These are phyloP conservation scores for Cercospora canescens DNA, from an alignment of 2,329 filamentous ascomycete species.

Conservation along the genomic window DNA sequence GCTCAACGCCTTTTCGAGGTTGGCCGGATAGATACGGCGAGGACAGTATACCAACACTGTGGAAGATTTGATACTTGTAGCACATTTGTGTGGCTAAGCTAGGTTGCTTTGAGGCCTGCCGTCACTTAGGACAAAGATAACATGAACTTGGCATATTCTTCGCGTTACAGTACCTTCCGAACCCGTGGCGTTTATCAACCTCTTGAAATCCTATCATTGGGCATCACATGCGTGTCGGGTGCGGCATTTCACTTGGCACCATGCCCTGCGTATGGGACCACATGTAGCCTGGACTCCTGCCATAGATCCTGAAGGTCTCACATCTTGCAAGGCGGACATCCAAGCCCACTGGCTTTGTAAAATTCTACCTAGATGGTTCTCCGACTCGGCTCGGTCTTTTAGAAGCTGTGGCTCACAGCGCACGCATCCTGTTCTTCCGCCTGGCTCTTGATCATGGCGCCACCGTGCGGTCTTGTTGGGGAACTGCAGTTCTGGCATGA, in stretches of 20 bases:
- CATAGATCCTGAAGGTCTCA: conserved; percentile 19
- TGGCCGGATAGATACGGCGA: background rate
- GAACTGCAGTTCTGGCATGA: background rate
- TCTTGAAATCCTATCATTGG: background rate
- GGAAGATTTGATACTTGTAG: background rate
- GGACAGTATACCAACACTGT: background rate
- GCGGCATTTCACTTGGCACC: conserved; percentile 11
- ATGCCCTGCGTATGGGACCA: conserved; percentile 20
- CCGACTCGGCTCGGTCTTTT: background rate
- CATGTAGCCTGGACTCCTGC: conserved; percentile 17
- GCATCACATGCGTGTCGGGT: background rate
- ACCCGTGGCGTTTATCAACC: background rate
- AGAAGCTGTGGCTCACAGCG: background rate
- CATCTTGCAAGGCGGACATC: conserved; percentile 15
- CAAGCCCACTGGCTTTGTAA: conserved; percentile 19
- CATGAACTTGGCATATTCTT: background rate
- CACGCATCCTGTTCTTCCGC: background rate
- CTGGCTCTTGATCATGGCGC: background rate
- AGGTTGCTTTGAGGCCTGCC: background rate
- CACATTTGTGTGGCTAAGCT: background rate
- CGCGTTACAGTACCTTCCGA: background rate
- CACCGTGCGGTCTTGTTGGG: background rate
- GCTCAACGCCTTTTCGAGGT: background rate
- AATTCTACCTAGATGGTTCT: conserved; percentile 11
- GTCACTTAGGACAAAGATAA: background rate